These are phyloP conservation scores for Arbutus unedo DNA, from an alignment of 148 eudicot genomes.

Conservation along the genomic window DNA sequence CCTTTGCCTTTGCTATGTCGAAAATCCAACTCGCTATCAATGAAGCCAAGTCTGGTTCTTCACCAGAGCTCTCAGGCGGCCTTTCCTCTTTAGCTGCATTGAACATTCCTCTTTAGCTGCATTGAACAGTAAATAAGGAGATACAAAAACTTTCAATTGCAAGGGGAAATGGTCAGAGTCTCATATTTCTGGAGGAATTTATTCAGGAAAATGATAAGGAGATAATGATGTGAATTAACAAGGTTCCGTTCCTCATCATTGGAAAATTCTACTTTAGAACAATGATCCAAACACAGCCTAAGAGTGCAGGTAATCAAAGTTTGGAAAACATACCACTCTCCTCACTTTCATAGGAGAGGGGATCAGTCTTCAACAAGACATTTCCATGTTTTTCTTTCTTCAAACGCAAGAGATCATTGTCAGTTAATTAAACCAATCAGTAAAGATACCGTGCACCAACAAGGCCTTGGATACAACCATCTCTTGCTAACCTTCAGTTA, in stretches of 20 bases:
- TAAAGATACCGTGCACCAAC: too few species aligned
- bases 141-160: neutral
- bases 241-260: neutral
- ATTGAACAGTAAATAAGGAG: neutral
- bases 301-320: neutral
- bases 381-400: neutral
- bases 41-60: conserved; percentile 27
- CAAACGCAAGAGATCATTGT: neutral
- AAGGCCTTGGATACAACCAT: too few species aligned
- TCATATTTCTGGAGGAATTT: neutral
- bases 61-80: conserved; percentile 8
- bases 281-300: too few species aligned
- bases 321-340: neutral
- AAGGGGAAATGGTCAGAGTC: neutral
- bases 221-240: neutral
- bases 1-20: conserved; percentile 28
- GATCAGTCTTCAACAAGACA: neutral
- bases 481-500: too few species aligned
- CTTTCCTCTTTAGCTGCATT: conserved; percentile 32
- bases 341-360: neutral
- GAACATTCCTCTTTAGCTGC: too few species aligned
- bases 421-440: too few species aligned
- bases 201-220: too few species aligned
- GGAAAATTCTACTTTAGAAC: too few species aligned
- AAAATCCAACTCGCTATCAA: conserved; percentile 39